A percentile compares a stretch with the other conserved stretches of the same genome.
Evolutionary conservation across 495 filamentous ascomycete genomes (phyloP).

Genomic region (Neohortaea acidophila): DNA sequence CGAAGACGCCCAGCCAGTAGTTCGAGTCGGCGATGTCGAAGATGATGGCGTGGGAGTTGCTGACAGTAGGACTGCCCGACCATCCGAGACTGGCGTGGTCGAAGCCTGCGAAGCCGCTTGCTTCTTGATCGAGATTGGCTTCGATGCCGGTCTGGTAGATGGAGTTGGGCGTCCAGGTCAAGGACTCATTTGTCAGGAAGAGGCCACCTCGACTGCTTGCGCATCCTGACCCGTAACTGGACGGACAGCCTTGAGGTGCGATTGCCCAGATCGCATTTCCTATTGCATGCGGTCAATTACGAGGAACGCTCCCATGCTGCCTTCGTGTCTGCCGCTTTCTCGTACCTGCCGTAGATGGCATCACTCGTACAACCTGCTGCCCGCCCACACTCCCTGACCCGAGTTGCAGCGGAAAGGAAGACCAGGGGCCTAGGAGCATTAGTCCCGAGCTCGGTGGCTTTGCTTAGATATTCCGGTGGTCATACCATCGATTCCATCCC

Average conservation of each 20-base stretch:
- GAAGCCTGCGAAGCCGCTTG: conserved; percentile 44
- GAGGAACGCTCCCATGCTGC: no score
- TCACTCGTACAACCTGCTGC: conserved; percentile 40
- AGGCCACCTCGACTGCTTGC: conserved; percentile 34
- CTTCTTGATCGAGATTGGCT: conserved; percentile 33
- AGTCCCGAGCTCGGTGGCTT: not conserved
- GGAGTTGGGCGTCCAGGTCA: conserved; percentile 41
- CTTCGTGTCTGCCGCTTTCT: no score
- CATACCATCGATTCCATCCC: conserved; percentile 20
- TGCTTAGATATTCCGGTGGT: no score
- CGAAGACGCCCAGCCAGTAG: conserved; percentile 44
- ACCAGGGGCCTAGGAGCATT: no score
- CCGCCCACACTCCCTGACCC: conserved; percentile 26
- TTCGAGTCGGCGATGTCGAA: conserved; percentile 39
- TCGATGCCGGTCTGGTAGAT: conserved; percentile 40
- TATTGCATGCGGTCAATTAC: no score
- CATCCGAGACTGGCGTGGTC: conserved; percentile 32
- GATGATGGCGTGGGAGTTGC: conserved; percentile 31
- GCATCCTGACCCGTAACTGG: conserved; percentile 20
- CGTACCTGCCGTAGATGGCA: conserved; percentile 39
- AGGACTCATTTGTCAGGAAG: conserved; percentile 36
- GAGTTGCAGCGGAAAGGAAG: conserved; percentile 37
- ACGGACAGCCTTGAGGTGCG: conserved; percentile 34
- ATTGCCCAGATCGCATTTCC: conserved; percentile 49
- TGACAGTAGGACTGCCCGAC: conserved; percentile 21